These are phyloP conservation scores for Cytospora leucostoma DNA, from an alignment of 2,329 filamentous ascomycete genomes.

Conservation along the genomic window DNA sequence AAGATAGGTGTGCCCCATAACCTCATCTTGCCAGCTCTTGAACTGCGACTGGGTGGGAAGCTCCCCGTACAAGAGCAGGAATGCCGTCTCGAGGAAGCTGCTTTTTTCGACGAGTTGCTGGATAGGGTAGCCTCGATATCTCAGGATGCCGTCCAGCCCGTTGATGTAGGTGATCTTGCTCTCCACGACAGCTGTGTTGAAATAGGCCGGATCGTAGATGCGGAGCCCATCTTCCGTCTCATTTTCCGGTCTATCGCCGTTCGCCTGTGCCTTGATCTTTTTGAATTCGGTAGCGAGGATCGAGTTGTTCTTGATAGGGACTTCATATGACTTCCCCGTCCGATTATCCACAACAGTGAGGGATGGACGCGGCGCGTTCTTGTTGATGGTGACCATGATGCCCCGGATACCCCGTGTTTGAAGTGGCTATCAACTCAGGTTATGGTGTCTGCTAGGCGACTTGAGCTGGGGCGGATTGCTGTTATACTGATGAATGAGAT, in stretches of 20 bases:
- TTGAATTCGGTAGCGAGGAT: conserved; percentile 54
- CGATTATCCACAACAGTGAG: conserved; percentile 52
- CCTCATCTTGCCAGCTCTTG: conserved; percentile 46
- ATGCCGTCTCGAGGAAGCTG: conserved; percentile 52
- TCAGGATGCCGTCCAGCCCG: conserved; percentile 51
- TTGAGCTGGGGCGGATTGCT: not conserved
- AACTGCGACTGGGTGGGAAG: conserved; percentile 47
- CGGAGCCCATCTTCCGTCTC: conserved; percentile 52
- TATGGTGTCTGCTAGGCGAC: not conserved
- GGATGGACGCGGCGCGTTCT: conserved; percentile 34
- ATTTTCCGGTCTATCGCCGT: conserved; percentile 42
- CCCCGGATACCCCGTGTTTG: not conserved
- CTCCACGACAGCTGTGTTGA: conserved; percentile 54
- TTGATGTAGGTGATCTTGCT: conserved; percentile 56
- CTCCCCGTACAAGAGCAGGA: conserved; percentile 54
- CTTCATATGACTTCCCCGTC: conserved; percentile 49
- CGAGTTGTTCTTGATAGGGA: conserved; percentile 52
- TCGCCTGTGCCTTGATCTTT: conserved; percentile 45
- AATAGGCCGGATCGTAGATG: conserved; percentile 54
- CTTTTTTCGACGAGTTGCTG: conserved; percentile 52
- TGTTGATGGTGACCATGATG: conserved; percentile 35
- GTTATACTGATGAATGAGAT: not conserved
- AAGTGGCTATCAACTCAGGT: not conserved
- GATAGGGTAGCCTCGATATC: conserved; percentile 55
- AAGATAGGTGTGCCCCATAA: conserved; percentile 54